Evolutionary conservation across 148 eudicot genomes (phyloP).

Genomic region (Camellia japonica): DNA sequence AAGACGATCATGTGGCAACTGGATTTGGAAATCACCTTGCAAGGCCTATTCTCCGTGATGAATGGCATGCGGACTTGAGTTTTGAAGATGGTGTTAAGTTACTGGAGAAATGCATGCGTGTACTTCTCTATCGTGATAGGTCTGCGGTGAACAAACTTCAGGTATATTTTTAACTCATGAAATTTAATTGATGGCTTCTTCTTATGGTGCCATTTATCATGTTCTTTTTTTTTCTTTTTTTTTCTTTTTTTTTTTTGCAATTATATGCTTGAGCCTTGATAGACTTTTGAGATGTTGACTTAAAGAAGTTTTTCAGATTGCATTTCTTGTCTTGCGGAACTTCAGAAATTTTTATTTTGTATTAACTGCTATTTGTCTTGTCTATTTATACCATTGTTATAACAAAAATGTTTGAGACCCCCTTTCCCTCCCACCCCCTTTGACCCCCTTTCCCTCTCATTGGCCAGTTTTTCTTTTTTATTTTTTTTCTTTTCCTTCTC

Average conservation of each 20-base stretch:
- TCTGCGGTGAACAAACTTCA: slow-evolving; percentile 96
- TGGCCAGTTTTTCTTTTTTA: too few species aligned
- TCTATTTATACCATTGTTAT: neutral
- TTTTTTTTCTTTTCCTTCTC: too few species aligned
- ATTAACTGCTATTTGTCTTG: neutral
- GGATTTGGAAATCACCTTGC: slow-evolving; percentile 98
- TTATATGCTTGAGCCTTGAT: too few species aligned
- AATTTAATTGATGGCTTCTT: neutral
- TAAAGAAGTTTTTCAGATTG: neutral
- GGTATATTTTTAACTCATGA: slow-evolving; percentile 30
- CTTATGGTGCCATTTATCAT: neutral
- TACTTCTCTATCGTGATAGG: slow-evolving; percentile 88
- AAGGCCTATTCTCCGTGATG: slow-evolving; percentile 88
- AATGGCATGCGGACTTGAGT: slow-evolving; percentile 74
- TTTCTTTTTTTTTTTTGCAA: too few species aligned
- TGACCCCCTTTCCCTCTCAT: too few species aligned
- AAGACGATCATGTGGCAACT: slow-evolving; percentile 87
- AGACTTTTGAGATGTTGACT: neutral
- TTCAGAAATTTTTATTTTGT: neutral
- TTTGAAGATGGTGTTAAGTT: slow-evolving; percentile 91
- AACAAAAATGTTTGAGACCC: too few species aligned
- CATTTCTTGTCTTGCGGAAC: slow-evolving; percentile 3
- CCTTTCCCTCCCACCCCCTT: too few species aligned
- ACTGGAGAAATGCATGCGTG: slow-evolving; percentile 95
- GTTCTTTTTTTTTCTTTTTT: neutral